phyloP scores from a whole-genome alignment of 2,329 filamentous ascomycete species.

The Fusarium euwallaceae region DNA sequence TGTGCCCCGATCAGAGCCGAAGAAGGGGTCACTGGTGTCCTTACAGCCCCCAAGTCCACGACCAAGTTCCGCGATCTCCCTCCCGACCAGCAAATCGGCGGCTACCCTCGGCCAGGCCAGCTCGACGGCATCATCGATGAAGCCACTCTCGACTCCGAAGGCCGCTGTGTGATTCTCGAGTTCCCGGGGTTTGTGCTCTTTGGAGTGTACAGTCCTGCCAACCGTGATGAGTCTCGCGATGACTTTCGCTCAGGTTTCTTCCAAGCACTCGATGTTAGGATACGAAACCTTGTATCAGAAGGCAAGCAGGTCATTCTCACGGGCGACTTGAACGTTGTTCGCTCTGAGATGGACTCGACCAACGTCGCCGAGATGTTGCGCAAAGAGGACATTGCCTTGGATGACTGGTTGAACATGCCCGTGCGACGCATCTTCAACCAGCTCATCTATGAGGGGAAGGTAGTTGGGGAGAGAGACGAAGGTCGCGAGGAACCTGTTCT shows the following conservation, averaged over 20 bases:
- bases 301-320: slow-evolving; percentile 89
- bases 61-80: slow-evolving; percentile 82
- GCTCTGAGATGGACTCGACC: slow-evolving; percentile 80
- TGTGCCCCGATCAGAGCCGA: slow-evolving; percentile 92
- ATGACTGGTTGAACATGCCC: slow-evolving; percentile 80
- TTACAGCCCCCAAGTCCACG: slow-evolving; percentile 79
- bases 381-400: slow-evolving; percentile 75
- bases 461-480: slow-evolving; percentile 75
- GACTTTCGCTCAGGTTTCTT: slow-evolving; percentile 87
- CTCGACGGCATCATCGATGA: slow-evolving; percentile 76
- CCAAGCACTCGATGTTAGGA: slow-evolving; percentile 81
- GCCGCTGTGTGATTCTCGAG: slow-evolving; percentile 89
- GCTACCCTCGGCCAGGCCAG: slow-evolving; percentile 82
- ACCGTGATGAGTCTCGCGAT: slow-evolving; percentile 84
- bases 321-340: slow-evolving; percentile 88
- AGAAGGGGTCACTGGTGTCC: slow-evolving; percentile 89
- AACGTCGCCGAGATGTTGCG: slow-evolving; percentile 78
- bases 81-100: slow-evolving; percentile 82
- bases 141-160: slow-evolving; percentile 85
- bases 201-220: slow-evolving; percentile 92
- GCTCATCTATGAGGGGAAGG: slow-evolving; percentile 79
- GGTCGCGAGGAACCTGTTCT: slow-evolving; percentile 79
- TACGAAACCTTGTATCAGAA: slow-evolving; percentile 83
- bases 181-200: slow-evolving; percentile 96
- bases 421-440: slow-evolving; percentile 87